phyloP scores from a whole-genome alignment of 2,329 filamentous ascomycete species.

The Alternaria triticimaculans region DNA sequence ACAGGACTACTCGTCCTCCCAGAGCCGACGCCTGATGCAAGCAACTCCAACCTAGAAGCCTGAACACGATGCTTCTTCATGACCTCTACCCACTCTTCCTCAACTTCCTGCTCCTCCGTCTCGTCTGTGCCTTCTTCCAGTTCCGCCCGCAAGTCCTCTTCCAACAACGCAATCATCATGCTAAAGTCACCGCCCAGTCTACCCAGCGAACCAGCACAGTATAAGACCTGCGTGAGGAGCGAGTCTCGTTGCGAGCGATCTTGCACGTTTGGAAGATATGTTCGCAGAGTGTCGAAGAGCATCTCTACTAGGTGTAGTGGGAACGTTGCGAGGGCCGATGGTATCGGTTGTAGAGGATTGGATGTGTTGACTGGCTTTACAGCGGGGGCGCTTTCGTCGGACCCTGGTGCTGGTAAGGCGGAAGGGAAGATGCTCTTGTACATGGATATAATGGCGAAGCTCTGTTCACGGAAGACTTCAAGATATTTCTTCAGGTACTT shows the following conservation, averaged over 20 bases:
- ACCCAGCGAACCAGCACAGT: constrained; percentile 89
- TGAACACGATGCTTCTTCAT: constrained; percentile 87
- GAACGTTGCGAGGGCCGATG: constrained; percentile 81
- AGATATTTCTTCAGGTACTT: constrained; percentile 93
- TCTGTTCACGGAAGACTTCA: constrained; percentile 97
- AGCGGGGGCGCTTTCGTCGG: constrained; percentile 34
- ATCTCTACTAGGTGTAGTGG: constrained; percentile 82
- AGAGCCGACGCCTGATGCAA: constrained; percentile 52
- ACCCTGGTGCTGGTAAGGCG: constrained; percentile 53
- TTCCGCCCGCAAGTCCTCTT: constrained; percentile 53
- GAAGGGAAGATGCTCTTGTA: constrained; percentile 87
- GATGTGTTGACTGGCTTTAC: constrained; percentile 25
- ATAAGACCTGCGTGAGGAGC: constrained; percentile 88
- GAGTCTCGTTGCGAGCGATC: constrained; percentile 85
- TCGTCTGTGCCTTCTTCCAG: constrained; percentile 42
- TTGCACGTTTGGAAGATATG: constrained; percentile 80
- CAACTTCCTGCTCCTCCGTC: constrained; percentile 44
- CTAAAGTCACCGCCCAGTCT: constrained; percentile 92
- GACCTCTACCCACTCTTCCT: constrained; percentile 82
- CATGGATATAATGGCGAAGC: constrained; percentile 93
- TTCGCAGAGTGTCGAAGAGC: constrained; percentile 75
- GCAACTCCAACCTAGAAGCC: constrained; percentile 74
- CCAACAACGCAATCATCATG: constrained; percentile 75
- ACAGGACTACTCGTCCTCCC: constrained; percentile 32
- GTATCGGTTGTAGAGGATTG: constrained; percentile 62